Evolutionary conservation across 805 yeast species (phyloP).

Genomic region (Lipomyces chichibuensis): DNA sequence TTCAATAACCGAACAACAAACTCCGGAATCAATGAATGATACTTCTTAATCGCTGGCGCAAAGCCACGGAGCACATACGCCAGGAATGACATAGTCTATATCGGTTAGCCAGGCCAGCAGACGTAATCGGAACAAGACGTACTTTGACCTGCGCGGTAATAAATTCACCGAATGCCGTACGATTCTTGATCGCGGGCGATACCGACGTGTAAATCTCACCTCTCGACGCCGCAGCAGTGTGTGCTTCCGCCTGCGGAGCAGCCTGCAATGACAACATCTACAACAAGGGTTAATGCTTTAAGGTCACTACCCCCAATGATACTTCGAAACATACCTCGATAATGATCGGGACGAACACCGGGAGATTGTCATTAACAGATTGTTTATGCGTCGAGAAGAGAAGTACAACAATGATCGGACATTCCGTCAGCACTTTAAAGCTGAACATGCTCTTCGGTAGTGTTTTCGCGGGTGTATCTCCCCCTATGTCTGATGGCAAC

Average conservation of each 20-base stretch:
- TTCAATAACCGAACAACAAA: conserved; percentile 81
- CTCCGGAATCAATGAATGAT: conserved; percentile 75
- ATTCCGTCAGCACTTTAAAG: conserved; percentile 90
- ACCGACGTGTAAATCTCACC: conserved; percentile 69
- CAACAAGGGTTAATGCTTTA: not conserved
- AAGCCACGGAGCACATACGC: conserved; percentile 91
- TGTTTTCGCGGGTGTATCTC: conserved; percentile 52
- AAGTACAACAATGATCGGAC: conserved; percentile 96
- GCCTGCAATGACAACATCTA: conserved; percentile 72
- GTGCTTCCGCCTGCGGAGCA: conserved; percentile 72
- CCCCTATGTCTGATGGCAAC: conserved; percentile 45
- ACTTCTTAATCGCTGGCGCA: conserved; percentile 62
- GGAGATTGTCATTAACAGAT: conserved; percentile 69
- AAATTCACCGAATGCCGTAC: conserved; percentile 83
- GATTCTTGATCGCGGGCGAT: conserved; percentile 72
- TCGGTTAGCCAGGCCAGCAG: not conserved
- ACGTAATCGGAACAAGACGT: not conserved
- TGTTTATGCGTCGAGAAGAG: conserved; percentile 84
- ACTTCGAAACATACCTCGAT: conserved; percentile 49
- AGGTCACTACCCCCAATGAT: not conserved
- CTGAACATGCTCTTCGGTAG: conserved; percentile 73
- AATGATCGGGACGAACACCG: conserved; percentile 78
- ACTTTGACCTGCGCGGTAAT: conserved; percentile 85
- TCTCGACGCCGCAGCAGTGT: conserved; percentile 57
- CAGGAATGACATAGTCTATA: conserved; percentile 79